Percentiles rank a stretch among this genome's conserved stretches.
phyloP scores from a whole-genome alignment of 345 rosid species.

The Pistacia vera region DNA sequence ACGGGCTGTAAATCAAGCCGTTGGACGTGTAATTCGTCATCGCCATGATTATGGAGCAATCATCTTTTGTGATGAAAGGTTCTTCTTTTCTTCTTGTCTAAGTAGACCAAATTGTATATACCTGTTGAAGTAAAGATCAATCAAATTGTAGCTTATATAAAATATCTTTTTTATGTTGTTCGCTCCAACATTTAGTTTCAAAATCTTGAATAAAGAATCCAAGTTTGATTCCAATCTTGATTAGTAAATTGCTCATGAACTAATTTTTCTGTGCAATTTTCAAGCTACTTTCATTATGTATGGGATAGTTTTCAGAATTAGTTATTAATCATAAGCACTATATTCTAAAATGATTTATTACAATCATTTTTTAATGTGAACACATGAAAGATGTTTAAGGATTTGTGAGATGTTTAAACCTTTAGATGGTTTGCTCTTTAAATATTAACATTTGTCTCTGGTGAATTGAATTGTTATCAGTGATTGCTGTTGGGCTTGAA shows the following conservation, averaged over 20 bases:
- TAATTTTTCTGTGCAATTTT: not conserved
- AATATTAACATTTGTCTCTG: not conserved
- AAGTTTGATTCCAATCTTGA: not conserved
- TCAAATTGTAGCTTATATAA: not conserved
- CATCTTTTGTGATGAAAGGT: constrained; percentile 95
- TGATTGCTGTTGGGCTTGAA: not conserved
- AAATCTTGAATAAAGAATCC: not conserved
- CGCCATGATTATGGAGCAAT: constrained; percentile 93
- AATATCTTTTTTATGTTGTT: not conserved
- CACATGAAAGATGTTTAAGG: not conserved
- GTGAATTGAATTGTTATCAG: not conserved
- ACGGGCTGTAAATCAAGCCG: constrained; percentile 95
- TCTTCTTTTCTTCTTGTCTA: constrained; percentile 14
- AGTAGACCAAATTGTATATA: not conserved
- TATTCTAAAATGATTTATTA: not conserved
- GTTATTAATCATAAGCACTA: not conserved
- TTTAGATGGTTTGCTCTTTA: not conserved
- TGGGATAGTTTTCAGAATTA: not conserved
- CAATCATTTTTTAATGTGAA: not conserved
- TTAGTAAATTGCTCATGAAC: not conserved
- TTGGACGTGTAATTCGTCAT: constrained; percentile 97
- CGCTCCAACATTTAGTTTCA: constrained; percentile 9
- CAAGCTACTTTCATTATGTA: not conserved
- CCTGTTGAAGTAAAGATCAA: constrained; percentile 5
- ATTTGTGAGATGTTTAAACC: not conserved